Conservation (phyloP, 495 filamentous ascomycete species). For the Aspergillus sclerotiicarbonarius region DNA sequence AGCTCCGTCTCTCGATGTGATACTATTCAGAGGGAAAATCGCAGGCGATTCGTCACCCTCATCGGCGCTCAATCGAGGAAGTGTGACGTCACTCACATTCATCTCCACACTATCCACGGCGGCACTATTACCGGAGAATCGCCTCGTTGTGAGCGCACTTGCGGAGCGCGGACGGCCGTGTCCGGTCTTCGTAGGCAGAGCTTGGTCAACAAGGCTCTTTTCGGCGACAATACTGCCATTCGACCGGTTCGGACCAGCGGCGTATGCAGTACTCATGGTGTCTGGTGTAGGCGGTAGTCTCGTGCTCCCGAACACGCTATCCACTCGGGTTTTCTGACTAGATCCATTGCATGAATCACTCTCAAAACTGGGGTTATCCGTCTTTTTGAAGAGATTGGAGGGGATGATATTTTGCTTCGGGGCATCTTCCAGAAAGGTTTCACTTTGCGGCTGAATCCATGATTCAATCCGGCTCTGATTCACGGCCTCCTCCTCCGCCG, state of each 20-base stretch:
- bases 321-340: constrained; percentile 27
- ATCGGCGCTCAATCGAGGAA: constrained; percentile 20
- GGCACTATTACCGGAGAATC: constrained; percentile 30
- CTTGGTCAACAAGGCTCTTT: constrained; percentile 21
- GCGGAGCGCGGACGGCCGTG: constrained; percentile 37
- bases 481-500: not conserved
- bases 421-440: constrained; percentile 21
- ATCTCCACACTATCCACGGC: constrained; percentile 30
- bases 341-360: constrained; percentile 25
- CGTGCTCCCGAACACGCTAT: constrained; percentile 35
- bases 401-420: constrained; percentile 20
- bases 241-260: constrained; percentile 31
- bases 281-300: constrained; percentile 45
- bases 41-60: constrained; percentile 25
- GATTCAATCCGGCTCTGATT: constrained; percentile 24
- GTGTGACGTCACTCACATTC: constrained; percentile 33
- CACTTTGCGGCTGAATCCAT: constrained; percentile 31
- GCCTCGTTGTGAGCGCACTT: constrained; percentile 30
- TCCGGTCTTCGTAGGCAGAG: constrained; percentile 15
- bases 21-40: constrained; percentile 34
- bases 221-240: constrained; percentile 33
- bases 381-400: constrained; percentile 20
- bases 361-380: constrained; percentile 17
- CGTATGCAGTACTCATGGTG: constrained; percentile 45
- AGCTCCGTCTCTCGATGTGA: constrained; percentile 27